Conservation (phyloP, 2,329 filamentous ascomycete genomes). For the Lachnellula suecica region DNA sequence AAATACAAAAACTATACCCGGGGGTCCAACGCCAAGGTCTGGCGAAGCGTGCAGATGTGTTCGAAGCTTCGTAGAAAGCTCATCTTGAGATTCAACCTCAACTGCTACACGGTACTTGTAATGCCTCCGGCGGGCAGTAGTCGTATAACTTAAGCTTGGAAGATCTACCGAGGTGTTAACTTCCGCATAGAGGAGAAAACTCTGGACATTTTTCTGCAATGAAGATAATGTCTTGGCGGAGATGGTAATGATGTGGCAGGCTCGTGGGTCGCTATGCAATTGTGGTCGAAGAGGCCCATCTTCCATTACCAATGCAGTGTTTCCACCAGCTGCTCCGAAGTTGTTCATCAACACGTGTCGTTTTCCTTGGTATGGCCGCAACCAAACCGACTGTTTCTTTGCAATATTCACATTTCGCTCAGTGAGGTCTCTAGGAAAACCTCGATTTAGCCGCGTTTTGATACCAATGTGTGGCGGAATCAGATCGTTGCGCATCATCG, state of each 20-base stretch:
- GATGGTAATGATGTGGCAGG: no score
- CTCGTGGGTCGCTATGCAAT: slow-evolving; percentile 19
- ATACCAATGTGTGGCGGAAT: slow-evolving; percentile 17
- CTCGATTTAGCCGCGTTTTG: slow-evolving; percentile 27
- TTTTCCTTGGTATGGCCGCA: slow-evolving; percentile 22
- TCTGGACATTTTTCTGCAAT: not conserved
- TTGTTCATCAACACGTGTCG: slow-evolving; percentile 40
- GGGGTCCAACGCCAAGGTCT: slow-evolving; percentile 21
- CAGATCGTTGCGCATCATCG: slow-evolving; percentile 15
- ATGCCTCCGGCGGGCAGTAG: slow-evolving; percentile 50
- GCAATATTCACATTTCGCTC: slow-evolving; percentile 25
- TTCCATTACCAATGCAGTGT: slow-evolving; percentile 13
- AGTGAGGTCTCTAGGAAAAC: slow-evolving; percentile 33
- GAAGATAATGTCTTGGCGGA: no score
- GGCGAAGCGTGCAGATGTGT: not conserved
- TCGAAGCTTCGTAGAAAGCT: not conserved
- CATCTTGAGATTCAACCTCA: slow-evolving; percentile 39
- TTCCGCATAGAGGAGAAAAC: not conserved
- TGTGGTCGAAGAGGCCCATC: slow-evolving; percentile 32
- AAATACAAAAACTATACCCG: slow-evolving; percentile 29
- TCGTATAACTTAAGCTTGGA: slow-evolving; percentile 17
- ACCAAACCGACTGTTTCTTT: not conserved
- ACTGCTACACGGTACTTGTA: slow-evolving; percentile 54
- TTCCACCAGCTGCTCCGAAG: slow-evolving; percentile 10
- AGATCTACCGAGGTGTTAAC: not conserved